Evolutionary conservation across 2,329 filamentous ascomycete species (phyloP).

Genomic region (Didymella arachidicola): DNA sequence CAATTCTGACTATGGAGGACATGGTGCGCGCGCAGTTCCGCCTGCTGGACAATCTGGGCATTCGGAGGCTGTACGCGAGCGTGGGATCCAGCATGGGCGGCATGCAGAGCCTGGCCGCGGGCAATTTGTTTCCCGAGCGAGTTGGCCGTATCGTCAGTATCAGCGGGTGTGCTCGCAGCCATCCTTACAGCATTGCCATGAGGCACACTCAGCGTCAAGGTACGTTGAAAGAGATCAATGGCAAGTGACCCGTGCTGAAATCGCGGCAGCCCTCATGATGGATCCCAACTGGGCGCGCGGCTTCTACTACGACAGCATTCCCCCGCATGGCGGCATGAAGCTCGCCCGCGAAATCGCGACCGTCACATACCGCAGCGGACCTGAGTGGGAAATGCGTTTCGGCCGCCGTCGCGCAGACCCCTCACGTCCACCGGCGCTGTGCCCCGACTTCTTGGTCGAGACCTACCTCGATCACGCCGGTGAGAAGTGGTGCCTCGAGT

Average conservation of each 20-base stretch:
- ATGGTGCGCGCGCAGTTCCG: slow-evolving; percentile 97
- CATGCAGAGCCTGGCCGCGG: slow-evolving; percentile 93
- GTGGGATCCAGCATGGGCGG: slow-evolving; percentile 98
- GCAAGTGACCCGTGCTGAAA: slow-evolving; percentile 20
- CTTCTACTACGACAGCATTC: slow-evolving; percentile 83
- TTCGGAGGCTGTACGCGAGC: slow-evolving; percentile 83
- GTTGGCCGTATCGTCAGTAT: slow-evolving; percentile 86
- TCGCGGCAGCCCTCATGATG: slow-evolving; percentile 83
- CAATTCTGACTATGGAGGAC: slow-evolving; percentile 93
- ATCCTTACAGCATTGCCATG: slow-evolving; percentile 99
- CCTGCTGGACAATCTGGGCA: slow-evolving; percentile 79
- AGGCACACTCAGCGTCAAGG: slow-evolving; percentile 91
- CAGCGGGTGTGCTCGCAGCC: slow-evolving; percentile 90
- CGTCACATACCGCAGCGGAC: slow-evolving; percentile 94
- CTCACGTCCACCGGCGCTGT: slow-evolving; percentile 87
- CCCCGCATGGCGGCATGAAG: slow-evolving; percentile 97
- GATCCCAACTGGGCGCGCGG: slow-evolving; percentile 96
- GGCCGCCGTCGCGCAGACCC: slow-evolving; percentile 86
- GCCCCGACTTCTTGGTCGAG: slow-evolving; percentile 96
- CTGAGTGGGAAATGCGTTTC: slow-evolving; percentile 97
- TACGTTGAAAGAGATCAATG: slow-evolving; percentile 27
- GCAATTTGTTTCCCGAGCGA: slow-evolving; percentile 80
- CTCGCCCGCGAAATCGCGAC: slow-evolving; percentile 96
- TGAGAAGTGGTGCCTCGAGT: slow-evolving; percentile 97
- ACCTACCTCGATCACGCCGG: slow-evolving; percentile 98